Evolutionary conservation across 177 flowering plant genomes (phyloP).

Genomic region (Tripterygium wilfordii): DNA sequence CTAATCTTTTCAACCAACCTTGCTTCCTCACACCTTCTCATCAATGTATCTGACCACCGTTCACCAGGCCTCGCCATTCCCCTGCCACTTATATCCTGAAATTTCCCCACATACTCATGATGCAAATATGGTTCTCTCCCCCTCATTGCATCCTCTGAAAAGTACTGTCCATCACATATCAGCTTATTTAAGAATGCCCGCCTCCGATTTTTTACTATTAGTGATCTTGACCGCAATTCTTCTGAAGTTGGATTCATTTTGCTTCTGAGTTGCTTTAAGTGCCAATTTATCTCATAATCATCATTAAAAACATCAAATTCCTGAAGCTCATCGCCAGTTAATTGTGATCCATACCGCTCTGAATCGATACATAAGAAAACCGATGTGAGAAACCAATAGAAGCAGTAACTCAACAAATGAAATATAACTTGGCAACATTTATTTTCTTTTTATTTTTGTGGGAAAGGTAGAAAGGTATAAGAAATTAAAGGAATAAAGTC

Average conservation of each 20-base stretch:
- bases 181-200: constrained; percentile 68
- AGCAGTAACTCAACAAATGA: no score
- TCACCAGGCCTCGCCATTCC: constrained; percentile 90
- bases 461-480: no score
- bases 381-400: no score
- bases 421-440: no score
- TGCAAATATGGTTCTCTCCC: constrained; percentile 96
- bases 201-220: constrained; percentile 76
- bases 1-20: constrained; percentile 71
- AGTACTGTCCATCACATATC: constrained; percentile 64
- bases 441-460: no score
- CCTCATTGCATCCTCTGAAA: constrained; percentile 97
- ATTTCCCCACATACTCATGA: constrained; percentile 86
- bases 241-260: constrained; percentile 53
- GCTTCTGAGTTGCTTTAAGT: constrained; percentile 57
- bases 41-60: constrained; percentile 86
- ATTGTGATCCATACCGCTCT: constrained; percentile 78
- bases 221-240: constrained; percentile 41
- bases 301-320: constrained; percentile 57
- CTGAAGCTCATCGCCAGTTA: constrained; percentile 57
- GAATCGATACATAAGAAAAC: constrained; percentile 7
- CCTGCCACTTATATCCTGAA: constrained; percentile 71
- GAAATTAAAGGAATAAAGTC: no score
- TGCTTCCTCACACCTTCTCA: constrained; percentile 82
- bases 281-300: constrained; percentile 89